Conservation (phyloP, 2,329 filamentous ascomycete genomes). For the Ceratocystis papillata region DNA sequence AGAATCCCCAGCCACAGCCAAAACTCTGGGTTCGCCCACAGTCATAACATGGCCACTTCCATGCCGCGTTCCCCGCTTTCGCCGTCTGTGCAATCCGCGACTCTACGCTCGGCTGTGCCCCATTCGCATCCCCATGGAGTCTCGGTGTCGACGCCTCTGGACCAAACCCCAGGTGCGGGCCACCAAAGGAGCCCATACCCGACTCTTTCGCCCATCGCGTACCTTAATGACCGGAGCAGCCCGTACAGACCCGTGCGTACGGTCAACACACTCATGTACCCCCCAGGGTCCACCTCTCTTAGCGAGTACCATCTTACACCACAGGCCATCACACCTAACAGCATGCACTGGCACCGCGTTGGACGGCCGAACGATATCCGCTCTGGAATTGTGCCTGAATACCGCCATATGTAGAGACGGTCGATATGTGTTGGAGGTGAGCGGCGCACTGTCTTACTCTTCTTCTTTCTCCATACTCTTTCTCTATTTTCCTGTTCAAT, state of each 20-base stretch:
- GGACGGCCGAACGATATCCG: slow-evolving; percentile 58
- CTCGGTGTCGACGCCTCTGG: slow-evolving; percentile 2
- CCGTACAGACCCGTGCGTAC: slow-evolving; percentile 85
- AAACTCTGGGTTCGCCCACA: neutral
- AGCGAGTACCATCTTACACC: slow-evolving; percentile 55
- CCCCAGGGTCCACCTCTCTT: slow-evolving; percentile 68
- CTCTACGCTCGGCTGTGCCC: slow-evolving; percentile 12
- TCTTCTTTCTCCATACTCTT: neutral
- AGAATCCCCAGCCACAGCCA: neutral
- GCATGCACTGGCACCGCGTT: slow-evolving; percentile 76
- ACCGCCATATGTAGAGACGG: slow-evolving; percentile 15
- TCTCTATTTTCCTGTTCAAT: neutral
- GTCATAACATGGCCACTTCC: slow-evolving; percentile 30
- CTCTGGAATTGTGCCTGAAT: slow-evolving; percentile 60
- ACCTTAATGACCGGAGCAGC: slow-evolving; percentile 77
- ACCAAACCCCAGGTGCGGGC: neutral
- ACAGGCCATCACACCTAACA: slow-evolving; percentile 48
- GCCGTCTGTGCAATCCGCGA: slow-evolving; percentile 16
- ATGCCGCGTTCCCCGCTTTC: slow-evolving; percentile 45
- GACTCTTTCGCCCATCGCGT: slow-evolving; percentile 68
- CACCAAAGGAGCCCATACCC: slow-evolving; percentile 19
- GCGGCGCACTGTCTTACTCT: neutral
- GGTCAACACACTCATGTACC: slow-evolving; percentile 83
- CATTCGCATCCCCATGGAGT: slow-evolving; percentile 10
- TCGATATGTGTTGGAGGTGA: neutral